These are phyloP conservation scores for Puccinia hordei DNA, from an alignment of 1,284 basidiomycete genomes.

Conservation along the genomic window DNA sequence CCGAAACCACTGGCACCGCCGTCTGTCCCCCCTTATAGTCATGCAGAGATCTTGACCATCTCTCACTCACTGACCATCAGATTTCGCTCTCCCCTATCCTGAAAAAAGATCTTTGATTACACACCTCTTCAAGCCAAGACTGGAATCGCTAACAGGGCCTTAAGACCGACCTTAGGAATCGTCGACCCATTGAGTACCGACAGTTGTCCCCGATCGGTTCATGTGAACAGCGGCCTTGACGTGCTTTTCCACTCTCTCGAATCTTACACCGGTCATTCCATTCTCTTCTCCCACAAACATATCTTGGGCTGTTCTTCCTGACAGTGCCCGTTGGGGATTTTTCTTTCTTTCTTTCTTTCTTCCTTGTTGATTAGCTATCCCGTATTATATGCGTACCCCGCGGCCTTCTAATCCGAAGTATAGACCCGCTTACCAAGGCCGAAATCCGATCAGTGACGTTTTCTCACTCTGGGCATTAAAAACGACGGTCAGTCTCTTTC, in stretches of 20 bases:
- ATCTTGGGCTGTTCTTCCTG: no score
- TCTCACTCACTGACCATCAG: no score
- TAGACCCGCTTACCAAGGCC: constrained; percentile 88
- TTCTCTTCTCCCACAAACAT: neutral
- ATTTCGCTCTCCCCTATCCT: no score
- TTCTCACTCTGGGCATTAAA: constrained; percentile 93
- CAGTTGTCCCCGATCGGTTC: constrained; percentile 78
- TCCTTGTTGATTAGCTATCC: constrained; percentile 53
- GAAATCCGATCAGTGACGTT: constrained; percentile 90
- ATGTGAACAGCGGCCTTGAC: constrained; percentile 87
- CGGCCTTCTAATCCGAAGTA: constrained; percentile 85
- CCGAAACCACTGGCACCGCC: constrained; percentile 95
- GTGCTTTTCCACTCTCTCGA: constrained; percentile 90
- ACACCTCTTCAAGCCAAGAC: constrained; percentile 88
- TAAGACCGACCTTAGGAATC: constrained; percentile 87
- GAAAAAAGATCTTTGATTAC: constrained; percentile 75
- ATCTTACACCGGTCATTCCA: constrained; percentile 70
- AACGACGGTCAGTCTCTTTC: constrained; percentile 66
- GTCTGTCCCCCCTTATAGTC: constrained; percentile 22
- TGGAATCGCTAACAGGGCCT: constrained; percentile 85
- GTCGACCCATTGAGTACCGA: constrained; percentile 82
- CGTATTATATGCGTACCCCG: constrained; percentile 80
- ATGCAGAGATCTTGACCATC: no score
- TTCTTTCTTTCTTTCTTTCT: no score
- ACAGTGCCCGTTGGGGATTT: no score